A percentile compares a stretch with the other conserved stretches of the same genome.
phyloP scores from a whole-genome alignment of 1,139 yeast species.

The Diutina rugosa region DNA sequence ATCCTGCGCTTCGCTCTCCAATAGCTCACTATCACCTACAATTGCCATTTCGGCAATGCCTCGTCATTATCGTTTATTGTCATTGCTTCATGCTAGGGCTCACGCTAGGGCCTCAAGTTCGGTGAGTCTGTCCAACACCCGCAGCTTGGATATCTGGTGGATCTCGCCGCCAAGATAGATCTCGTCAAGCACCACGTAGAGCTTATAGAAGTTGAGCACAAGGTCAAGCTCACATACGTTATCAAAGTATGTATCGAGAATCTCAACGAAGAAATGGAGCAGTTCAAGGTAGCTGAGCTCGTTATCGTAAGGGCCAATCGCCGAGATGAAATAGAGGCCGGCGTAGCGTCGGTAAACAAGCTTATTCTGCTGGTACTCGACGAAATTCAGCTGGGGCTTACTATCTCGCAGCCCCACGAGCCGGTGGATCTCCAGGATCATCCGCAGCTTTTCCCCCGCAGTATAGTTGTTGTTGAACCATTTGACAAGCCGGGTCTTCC shows the following conservation, averaged over 20 bases:
- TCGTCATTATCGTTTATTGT: background rate
- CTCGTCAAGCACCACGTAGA: conserved; percentile 62
- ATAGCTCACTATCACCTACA: background rate
- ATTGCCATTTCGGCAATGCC: no score
- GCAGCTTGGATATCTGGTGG: conserved; percentile 30
- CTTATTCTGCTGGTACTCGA: conserved; percentile 60
- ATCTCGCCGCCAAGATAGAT: conserved; percentile 70
- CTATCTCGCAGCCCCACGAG: conserved; percentile 75
- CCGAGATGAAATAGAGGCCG: conserved; percentile 75
- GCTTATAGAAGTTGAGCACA: conserved; percentile 68
- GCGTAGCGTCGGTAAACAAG: conserved; percentile 86
- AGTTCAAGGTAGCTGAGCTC: conserved; percentile 77
- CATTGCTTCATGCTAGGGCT: background rate
- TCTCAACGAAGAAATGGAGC: conserved; percentile 80
- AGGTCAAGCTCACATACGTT: conserved; percentile 94
- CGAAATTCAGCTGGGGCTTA: conserved; percentile 69
- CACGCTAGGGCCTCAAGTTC: background rate
- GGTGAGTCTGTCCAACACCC: background rate
- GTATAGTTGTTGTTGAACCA: conserved; percentile 44
- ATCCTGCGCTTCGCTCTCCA: background rate
- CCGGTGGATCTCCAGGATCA: conserved; percentile 63
- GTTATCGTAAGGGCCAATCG: conserved; percentile 63
- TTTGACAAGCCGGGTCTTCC: conserved; percentile 77
- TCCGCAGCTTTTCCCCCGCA: conserved; percentile 37
- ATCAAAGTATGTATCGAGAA: conserved; percentile 70